Conservation (phyloP, 78 protist species). For the Isochrysis galbana region DNA sequence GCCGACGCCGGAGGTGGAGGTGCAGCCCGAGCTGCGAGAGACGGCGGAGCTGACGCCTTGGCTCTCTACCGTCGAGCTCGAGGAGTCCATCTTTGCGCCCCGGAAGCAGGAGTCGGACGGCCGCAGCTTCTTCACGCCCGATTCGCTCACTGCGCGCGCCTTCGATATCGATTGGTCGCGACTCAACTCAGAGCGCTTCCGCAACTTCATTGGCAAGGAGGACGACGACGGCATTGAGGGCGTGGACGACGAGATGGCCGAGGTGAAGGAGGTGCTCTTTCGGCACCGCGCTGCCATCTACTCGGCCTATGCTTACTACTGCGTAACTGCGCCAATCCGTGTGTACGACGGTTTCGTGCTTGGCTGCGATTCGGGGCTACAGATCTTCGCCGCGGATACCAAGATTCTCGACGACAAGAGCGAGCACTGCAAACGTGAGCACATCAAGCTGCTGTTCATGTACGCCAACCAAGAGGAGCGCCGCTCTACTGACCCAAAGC, state of each 20-base stretch:
- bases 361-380: background rate
- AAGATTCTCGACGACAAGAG: too few relatives aligned
- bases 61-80: background rate
- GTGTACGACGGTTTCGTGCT: background rate
- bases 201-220: background rate
- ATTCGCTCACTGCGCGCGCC: background rate
- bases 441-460: background rate
- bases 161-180: background rate
- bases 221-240: background rate
- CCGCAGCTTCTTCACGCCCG: background rate
- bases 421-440: background rate
- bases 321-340: background rate
- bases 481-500: background rate
- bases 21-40: too few relatives aligned
- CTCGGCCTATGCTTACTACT: background rate
- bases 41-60: too few relatives aligned
- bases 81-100: background rate
- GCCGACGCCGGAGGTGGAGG: too few relatives aligned
- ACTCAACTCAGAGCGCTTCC: background rate
- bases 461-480: background rate
- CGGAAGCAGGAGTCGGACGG: background rate
- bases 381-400: too few relatives aligned
- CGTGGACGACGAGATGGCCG: background rate
- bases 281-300: background rate
- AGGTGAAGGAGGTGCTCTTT: background rate